A percentile compares a stretch with the other conserved stretches of the same genome.
phyloP scores from a whole-genome alignment of 2,329 filamentous ascomycete species.

The Sclerotinia spermophila region DNA sequence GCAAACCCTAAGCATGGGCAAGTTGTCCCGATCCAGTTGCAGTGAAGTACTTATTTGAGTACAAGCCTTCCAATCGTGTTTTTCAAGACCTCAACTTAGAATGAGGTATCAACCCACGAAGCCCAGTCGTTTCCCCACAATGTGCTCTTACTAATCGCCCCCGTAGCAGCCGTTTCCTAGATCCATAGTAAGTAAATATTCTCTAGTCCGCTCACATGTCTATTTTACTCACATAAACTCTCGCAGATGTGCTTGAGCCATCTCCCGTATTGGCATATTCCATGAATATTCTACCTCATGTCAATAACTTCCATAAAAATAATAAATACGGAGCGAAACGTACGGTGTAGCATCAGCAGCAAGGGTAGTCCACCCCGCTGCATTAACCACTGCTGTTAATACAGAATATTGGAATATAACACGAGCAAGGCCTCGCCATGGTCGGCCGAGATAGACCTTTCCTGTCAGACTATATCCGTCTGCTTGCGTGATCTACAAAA shows the following conservation, averaged over 20 bases:
- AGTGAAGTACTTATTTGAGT: not conserved
- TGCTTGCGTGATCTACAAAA: conserved; percentile 22
- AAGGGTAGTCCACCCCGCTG: conserved; percentile 44
- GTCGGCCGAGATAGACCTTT: conserved; percentile 48
- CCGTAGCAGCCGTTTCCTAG: conserved; percentile 8
- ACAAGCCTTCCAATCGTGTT: not conserved
- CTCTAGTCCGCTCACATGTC: no score
- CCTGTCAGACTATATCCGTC: conserved; percentile 31
- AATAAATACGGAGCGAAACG: not conserved
- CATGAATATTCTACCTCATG: not conserved
- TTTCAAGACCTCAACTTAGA: not conserved
- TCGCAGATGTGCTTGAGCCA: conserved; percentile 12
- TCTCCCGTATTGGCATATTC: conserved; percentile 11
- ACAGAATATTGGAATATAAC: conserved; percentile 48
- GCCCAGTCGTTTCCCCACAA: conserved; percentile 6
- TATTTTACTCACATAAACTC: not conserved
- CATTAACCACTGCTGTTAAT: conserved; percentile 47
- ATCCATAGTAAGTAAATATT: not conserved
- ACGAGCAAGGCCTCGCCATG: conserved; percentile 47
- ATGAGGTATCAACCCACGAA: conserved; percentile 9
- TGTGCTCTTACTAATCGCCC: not conserved
- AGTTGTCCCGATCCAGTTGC: not conserved
- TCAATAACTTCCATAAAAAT: not conserved
- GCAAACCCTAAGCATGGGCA: not conserved
- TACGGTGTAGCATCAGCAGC: conserved; percentile 25